Base-by-base conservation (phyloP, 352 stramenopile genomes). In the Phytophthora meadii region DNA sequence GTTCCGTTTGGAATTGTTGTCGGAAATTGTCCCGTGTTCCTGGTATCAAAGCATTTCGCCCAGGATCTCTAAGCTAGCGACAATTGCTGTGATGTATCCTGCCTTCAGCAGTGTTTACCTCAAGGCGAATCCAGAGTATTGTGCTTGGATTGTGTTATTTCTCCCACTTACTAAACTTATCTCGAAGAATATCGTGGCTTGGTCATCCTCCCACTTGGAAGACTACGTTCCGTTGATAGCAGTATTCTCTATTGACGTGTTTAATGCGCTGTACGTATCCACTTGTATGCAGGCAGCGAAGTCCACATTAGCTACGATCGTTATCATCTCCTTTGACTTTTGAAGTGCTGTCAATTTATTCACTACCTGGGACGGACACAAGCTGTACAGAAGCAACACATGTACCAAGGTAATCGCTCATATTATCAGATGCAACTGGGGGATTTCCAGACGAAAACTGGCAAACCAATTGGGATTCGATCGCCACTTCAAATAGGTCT, bases 221-320 rank as follows among this genome's bases (percentile, higher is more conserved):
- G 68, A 81, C 34, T 65, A 68, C 17, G 24, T 81, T 3, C 68
- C 68, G 1, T 48, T 72, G 7, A 65, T 65, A 3, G 48, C 64
- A 5, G 61, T 81, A 4, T 74, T 78, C 36, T 68, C 70, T 0
- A 73, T 81, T 25, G 68, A 81, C 27, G 68, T 81, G 0, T 81
- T 74, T 24, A 75, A 76, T 22, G 55, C 65, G 11, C 27, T 81
- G 3, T 78, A 76, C 42, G 52, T 70, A 8, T 51, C 59, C 0
- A 64, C 48, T 0, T 74, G 65, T 19, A 76, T 81, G 65, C 65
- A 81, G 27, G 57, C 28, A 17, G 49, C 61, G 3, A 69, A 69
- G 49, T 76, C 68, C 0, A 56, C 30, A 15, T 19, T 54, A 8
- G 68, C 65, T 0, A 75, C 65, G 4, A 25, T 50, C 2, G 14